These are phyloP conservation scores for Nannochloropsis oceanica DNA, from an alignment of 108 stramenopile genomes.

Conservation along the genomic window DNA sequence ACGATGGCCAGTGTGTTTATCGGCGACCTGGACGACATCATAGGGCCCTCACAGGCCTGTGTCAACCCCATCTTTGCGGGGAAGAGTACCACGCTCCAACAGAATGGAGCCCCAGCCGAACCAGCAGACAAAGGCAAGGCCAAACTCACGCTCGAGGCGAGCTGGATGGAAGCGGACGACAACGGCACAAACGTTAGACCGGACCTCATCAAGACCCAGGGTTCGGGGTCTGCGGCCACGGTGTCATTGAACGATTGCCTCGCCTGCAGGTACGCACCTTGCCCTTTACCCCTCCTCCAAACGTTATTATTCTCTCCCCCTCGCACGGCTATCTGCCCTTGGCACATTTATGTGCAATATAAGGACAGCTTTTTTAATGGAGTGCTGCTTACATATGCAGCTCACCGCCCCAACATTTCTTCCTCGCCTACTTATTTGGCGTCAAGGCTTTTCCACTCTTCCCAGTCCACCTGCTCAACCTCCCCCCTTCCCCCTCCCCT, in stretches of 20 bases:
- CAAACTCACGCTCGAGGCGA: neutral
- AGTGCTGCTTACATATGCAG: too few relatives aligned
- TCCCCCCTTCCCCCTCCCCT: neutral
- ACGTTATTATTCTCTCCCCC: neutral
- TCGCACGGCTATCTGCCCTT: too few relatives aligned
- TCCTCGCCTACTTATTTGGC: too few relatives aligned
- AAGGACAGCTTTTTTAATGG: too few relatives aligned
- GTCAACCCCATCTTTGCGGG: slow-evolving; percentile 41
- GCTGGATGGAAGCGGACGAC: slow-evolving; percentile 23
- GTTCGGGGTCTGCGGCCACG: slow-evolving; percentile 12
- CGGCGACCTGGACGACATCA: slow-evolving; percentile 46
- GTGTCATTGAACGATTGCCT: slow-evolving; percentile 93
- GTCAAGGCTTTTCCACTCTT: too few relatives aligned
- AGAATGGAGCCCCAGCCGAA: neutral
- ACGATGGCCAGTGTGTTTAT: slow-evolving; percentile 36
- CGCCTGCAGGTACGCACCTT: slow-evolving; percentile 52
- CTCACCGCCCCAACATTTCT: too few relatives aligned
- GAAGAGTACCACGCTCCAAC: neutral
- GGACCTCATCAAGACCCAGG: slow-evolving; percentile 34
- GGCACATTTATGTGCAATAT: too few relatives aligned
- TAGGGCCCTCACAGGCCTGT: slow-evolving; percentile 45
- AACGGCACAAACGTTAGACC: slow-evolving; percentile 20
- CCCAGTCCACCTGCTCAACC: neutral
- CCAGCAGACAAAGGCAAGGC: slow-evolving; percentile 7
- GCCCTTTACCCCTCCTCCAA: neutral